Base-by-base conservation (phyloP, 2,329 filamentous ascomycete genomes). In the Phyllosticta capitalensis region DNA sequence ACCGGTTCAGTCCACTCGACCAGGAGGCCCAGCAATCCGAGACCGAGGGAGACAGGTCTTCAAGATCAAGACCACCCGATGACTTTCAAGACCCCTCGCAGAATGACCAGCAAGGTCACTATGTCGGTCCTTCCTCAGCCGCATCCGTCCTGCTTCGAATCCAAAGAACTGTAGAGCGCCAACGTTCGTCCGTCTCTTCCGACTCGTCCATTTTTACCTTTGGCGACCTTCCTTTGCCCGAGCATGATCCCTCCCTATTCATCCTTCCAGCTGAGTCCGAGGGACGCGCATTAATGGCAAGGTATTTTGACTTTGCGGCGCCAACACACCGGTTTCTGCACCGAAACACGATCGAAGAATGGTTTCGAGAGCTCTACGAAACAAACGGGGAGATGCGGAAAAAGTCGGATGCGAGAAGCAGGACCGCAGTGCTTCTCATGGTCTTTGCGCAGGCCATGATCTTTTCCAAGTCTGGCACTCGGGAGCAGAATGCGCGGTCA, bases 271-370 rank as follows among this genome's bases (percentile, higher is more conserved):
- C 54, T 58, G 83, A 57, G 73, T 75, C 4, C 58, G 76, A 52
- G 71, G 76, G 33, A 56, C 71, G 67, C 56, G 74, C 76, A 21
- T 64, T 83, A 2, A 69, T 84, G 6, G 73, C 75, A 5, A 71
- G 81, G 9, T 85, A 85, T 57, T 85, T 85, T 62, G 81, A 84
- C 54, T 82, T 81, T 59, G 82, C 81, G 5, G 80, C 83, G n/a
- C 81, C 82, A 0, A 85, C 82, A 0, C 83, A 84, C 63, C 77
- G 82, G 1, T 81, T 83, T 59, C 64, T 85, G 24, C 81, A 84
- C 64, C 73, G 80, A 0, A 78, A 79, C 0, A 80, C 78, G 1
- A 77, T 82, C 0, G 76, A 81, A 56, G 56, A 63, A 0, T 83
- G 81, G 79, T 64, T 68, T 12, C 22, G 55, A 19, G 63, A 56